Evolutionary conservation across 257 asterid species (phyloP).

Genomic region (Plantago major): DNA sequence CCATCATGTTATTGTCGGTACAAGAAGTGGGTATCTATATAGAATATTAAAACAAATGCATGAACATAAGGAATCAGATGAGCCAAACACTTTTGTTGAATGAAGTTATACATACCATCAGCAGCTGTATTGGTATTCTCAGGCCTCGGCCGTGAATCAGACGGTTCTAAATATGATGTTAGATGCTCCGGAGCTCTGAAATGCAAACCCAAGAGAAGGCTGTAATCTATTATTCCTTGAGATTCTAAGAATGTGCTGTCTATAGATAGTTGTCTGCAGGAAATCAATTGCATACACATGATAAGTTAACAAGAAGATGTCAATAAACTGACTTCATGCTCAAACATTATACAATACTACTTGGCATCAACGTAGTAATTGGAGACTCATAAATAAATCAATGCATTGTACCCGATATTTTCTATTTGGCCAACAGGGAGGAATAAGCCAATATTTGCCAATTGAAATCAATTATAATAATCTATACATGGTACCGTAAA

Average conservation of each 20-base stretch:
- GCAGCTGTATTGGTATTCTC: constrained; percentile 26
- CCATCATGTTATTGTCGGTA: too few species aligned
- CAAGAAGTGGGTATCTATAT: too few species aligned
- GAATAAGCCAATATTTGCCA: too few species aligned
- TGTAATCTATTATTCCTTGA: constrained; percentile 83
- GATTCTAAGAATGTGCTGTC: constrained; percentile 78
- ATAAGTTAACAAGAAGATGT: constrained; percentile 8
- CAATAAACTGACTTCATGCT: not conserved
- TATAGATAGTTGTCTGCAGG: constrained; percentile 68
- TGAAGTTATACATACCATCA: constrained; percentile 47
- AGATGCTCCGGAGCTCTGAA: constrained; percentile 95
- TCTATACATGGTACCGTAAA: too few species aligned
- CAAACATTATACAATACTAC: too few species aligned
- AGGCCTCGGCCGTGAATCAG: constrained; percentile 43
- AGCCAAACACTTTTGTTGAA: not conserved
- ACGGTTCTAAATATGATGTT: constrained; percentile 50
- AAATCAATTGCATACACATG: constrained; percentile 2
- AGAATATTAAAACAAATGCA: too few species aligned
- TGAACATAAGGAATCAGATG: not conserved
- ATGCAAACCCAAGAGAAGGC: constrained; percentile 93
- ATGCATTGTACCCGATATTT: too few species aligned
- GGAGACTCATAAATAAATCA: too few species aligned
- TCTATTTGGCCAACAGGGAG: too few species aligned
- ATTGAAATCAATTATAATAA: too few species aligned
- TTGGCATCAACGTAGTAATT: too few species aligned